A percentile compares a stretch with the other conserved stretches of the same genome.
Conservation (phyloP, 1,139 yeast genomes). For the Magnusiomyces magnusii region DNA sequence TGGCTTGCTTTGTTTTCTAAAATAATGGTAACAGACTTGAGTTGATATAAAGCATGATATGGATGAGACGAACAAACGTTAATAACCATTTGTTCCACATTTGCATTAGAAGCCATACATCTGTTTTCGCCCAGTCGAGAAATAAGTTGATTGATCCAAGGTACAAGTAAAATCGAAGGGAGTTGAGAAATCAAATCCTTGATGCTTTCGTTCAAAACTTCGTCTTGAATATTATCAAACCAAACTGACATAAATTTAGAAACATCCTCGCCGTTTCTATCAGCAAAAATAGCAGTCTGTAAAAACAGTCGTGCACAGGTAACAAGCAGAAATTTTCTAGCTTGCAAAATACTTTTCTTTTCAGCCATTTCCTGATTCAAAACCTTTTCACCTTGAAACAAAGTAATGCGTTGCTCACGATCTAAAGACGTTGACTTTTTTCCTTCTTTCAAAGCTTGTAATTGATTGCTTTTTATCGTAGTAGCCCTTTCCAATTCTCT, state of each 20-base stretch:
- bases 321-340: slow-evolving; percentile 41
- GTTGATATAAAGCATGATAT: slow-evolving; percentile 61
- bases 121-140: slow-evolving; percentile 48
- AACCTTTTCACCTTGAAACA: slow-evolving; percentile 37
- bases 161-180: slow-evolving; percentile 55
- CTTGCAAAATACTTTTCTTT: slow-evolving; percentile 35
- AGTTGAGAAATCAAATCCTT: slow-evolving; percentile 35
- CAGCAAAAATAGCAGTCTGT: slow-evolving; percentile 42
- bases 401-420: not conserved
- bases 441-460: slow-evolving; percentile 19
- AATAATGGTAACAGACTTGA: not conserved
- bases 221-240: slow-evolving; percentile 53
- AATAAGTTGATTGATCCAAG: slow-evolving; percentile 79
- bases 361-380: slow-evolving; percentile 45
- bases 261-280: slow-evolving; percentile 48
- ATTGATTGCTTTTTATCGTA: slow-evolving; percentile 12
- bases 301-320: slow-evolving; percentile 58
- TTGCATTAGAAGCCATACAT: slow-evolving; percentile 43
- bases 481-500: slow-evolving; percentile 29
- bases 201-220: slow-evolving; percentile 30
- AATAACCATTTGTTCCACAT: slow-evolving; percentile 45
- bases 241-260: slow-evolving; percentile 83
- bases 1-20: slow-evolving; percentile 9
- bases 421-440: not conserved
- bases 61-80: slow-evolving; percentile 60